A percentile compares a stretch with the other conserved stretches of the same genome.
phyloP scores from a whole-genome alignment of 352 stramenopile species.

The Phytophthora vignae region DNA sequence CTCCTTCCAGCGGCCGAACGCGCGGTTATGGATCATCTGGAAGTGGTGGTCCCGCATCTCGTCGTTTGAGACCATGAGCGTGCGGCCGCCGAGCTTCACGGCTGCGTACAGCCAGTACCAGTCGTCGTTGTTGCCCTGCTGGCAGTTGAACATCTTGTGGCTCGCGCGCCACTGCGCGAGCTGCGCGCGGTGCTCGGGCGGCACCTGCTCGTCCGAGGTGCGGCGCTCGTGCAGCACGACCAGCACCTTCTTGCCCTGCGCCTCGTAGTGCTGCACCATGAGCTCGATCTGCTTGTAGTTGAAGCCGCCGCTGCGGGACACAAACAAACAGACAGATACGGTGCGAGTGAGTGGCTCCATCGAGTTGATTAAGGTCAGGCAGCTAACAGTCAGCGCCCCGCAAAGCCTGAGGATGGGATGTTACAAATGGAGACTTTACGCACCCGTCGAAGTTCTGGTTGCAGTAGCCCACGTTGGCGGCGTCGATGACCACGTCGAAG shows the following conservation, averaged over 20 bases:
- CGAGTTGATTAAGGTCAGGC: conserved; percentile 7
- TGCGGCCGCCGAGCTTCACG: conserved; percentile 80
- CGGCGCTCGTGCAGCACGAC: conserved; percentile 97
- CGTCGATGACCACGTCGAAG: conserved; percentile 97
- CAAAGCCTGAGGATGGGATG: conserved; percentile 14
- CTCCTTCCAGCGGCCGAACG: conserved; percentile 98
- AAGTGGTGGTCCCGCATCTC: conserved; percentile 99
- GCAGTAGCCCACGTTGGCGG: conserved; percentile 98
- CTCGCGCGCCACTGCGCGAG: conserved; percentile 79
- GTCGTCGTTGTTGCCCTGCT: conserved; percentile 98
- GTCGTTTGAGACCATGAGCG: conserved; percentile 97
- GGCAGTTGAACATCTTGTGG: conserved; percentile 93
- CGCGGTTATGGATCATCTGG: conserved; percentile 96
- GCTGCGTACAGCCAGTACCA: conserved; percentile 99
- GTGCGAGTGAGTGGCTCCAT: conserved; percentile 10
- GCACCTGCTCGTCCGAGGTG: conserved; percentile 90
- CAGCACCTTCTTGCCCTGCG: conserved; percentile 89
- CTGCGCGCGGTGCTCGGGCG: conserved; percentile 70
- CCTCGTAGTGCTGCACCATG: conserved; percentile 92
- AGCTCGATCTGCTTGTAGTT: conserved; percentile 97
- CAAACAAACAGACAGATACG: conserved; percentile 16
- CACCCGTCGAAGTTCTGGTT: conserved; percentile 96
- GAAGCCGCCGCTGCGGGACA: conserved; percentile 81
- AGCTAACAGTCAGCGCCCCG: neutral
- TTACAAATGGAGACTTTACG: conserved; percentile 32